Percentiles rank a stretch among this genome's conserved stretches.
These are phyloP conservation scores for Pharus latifolius DNA, from an alignment of 176 grass and related monocot genomes.

Conservation along the genomic window DNA sequence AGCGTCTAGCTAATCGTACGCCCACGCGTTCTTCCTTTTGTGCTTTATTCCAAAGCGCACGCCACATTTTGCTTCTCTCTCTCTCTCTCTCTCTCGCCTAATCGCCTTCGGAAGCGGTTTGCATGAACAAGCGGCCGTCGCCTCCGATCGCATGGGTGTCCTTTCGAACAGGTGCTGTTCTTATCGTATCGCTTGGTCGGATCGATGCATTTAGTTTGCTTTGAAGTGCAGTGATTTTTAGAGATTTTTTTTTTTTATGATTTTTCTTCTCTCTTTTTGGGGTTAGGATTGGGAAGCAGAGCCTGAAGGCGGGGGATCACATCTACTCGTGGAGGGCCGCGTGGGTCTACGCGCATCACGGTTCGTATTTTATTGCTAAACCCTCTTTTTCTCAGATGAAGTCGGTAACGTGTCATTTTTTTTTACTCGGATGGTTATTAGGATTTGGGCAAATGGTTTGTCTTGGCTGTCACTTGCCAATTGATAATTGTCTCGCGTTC, in stretches of 20 bases:
- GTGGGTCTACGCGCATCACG: slow-evolving; percentile 73
- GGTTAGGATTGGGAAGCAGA: slow-evolving; percentile 49
- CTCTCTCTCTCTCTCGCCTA: not conserved
- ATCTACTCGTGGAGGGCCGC: slow-evolving; percentile 74
- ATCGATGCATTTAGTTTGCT: not conserved
- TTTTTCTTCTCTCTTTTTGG: not conserved
- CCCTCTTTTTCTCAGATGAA: not conserved
- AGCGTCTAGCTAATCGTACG: slow-evolving; percentile 14
- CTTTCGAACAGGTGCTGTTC: slow-evolving; percentile 33
- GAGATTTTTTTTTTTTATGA: not conserved
- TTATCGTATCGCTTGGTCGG: not conserved
- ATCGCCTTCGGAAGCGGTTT: no score
- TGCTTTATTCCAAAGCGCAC: not conserved
- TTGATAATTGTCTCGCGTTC: no score
- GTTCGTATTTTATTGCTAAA: not conserved
- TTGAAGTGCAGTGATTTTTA: not conserved
- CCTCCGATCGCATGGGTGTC: slow-evolving; percentile 32
- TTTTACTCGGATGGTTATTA: not conserved
- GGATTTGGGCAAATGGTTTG: not conserved
- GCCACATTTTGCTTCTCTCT: not conserved
- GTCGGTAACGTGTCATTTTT: not conserved
- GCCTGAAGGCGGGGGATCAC: slow-evolving; percentile 67
- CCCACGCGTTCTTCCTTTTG: not conserved
- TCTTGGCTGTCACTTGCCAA: no score
- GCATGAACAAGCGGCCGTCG: no score